Conservation (phyloP, 495 filamentous ascomycete genomes). For the Hypoxylon subgilvum region DNA sequence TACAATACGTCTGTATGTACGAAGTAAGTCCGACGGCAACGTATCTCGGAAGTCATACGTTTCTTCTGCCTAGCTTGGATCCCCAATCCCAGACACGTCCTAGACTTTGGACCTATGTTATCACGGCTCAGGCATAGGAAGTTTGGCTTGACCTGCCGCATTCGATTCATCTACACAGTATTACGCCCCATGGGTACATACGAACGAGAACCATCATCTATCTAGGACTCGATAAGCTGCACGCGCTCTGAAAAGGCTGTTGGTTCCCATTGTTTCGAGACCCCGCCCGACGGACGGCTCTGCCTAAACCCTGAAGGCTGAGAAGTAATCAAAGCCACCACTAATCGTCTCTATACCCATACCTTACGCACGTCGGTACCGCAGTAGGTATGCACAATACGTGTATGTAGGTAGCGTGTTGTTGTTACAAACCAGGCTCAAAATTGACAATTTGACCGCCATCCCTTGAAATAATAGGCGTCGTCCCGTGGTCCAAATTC, state of each 20-base stretch:
- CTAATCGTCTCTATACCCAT: too few species aligned
- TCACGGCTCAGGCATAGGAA: constrained; percentile 12
- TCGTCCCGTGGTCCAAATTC: constrained; percentile 18
- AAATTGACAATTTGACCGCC: too few species aligned
- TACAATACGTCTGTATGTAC: too few species aligned
- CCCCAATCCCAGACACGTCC: constrained; percentile 24
- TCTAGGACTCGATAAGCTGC: too few species aligned
- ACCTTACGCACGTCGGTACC: too few species aligned
- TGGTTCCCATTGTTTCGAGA: constrained; percentile 6
- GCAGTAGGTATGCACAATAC: too few species aligned
- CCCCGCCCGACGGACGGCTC: constrained; percentile 22
- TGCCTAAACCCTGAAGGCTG: constrained; percentile 27
- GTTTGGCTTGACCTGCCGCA: constrained; percentile 30
- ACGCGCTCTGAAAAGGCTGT: neutral
- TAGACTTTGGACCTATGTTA: neutral
- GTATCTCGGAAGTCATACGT: constrained; percentile 28
- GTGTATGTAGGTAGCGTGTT: too few species aligned
- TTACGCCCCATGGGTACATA: constrained; percentile 10
- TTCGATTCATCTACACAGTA: constrained; percentile 28
- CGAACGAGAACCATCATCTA: neutral
- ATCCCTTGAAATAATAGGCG: constrained; percentile 11
- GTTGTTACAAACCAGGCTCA: constrained; percentile 15
- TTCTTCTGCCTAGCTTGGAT: constrained; percentile 30
- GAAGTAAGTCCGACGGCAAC: constrained; percentile 27
- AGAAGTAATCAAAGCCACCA: constrained; percentile 28